These are phyloP conservation scores for Penicillium waksmanii DNA, from an alignment of 495 filamentous ascomycete genomes.

Conservation along the genomic window DNA sequence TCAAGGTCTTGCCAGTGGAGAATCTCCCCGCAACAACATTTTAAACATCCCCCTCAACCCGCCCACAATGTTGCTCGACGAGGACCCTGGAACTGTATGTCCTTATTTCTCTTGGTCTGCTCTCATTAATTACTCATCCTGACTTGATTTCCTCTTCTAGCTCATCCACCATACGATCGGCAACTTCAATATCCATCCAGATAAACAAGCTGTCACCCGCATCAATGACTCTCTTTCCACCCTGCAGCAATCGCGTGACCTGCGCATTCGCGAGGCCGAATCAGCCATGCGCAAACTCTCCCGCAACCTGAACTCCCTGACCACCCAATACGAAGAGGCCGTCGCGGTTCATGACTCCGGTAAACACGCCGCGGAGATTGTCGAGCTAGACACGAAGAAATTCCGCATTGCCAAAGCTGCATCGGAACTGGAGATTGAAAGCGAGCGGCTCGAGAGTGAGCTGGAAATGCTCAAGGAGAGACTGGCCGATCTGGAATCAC, in stretches of 20 bases:
- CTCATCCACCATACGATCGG: conserved; percentile 87
- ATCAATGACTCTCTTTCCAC: conserved; percentile 81
- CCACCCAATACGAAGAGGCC: conserved; percentile 71
- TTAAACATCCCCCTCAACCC: background rate
- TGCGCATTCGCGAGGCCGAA: conserved; percentile 74
- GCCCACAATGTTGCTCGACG: conserved; percentile 89
- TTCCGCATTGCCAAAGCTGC: conserved; percentile 90
- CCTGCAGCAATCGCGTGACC: conserved; percentile 75
- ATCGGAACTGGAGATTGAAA: conserved; percentile 87
- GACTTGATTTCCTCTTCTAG: conserved; percentile 41
- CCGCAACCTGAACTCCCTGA: conserved; percentile 69
- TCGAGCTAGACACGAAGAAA: conserved; percentile 88
- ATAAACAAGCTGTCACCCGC: conserved; percentile 83
- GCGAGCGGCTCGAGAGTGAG: conserved; percentile 82
- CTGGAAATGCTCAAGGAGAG: conserved; percentile 73
- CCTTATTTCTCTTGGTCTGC: background rate
- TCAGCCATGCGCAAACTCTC: conserved; percentile 71
- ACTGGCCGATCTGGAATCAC: conserved; percentile 80
- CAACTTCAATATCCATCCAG: conserved; percentile 92
- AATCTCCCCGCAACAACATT: background rate
- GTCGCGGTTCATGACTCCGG: conserved; percentile 70
- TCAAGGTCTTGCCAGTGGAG: conserved; percentile 3
- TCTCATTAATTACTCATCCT: conserved; percentile 22
- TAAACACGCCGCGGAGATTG: conserved; percentile 78
- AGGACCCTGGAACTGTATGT: conserved; percentile 75